Evolutionary conservation across 176 grass and related monocot species (phyloP), one percentile per base, ranked within the genome.

Genomic region (Puccinellia tenuiflora): DNA sequence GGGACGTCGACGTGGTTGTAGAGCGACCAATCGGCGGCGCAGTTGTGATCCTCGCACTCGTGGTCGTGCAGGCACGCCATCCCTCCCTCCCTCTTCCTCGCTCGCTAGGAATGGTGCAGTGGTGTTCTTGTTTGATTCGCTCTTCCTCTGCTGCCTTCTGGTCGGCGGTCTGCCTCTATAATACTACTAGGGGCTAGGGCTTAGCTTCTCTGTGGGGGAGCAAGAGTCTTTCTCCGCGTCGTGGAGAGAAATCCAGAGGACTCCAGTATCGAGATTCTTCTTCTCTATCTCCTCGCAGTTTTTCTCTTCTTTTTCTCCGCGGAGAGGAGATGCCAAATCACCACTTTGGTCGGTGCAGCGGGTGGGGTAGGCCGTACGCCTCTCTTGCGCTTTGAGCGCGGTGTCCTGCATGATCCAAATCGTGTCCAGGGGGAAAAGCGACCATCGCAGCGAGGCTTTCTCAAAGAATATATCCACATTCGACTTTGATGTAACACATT

Each of bases 11-110:
- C 79, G 87, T 99, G 93, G 73, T 90, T 90, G 91, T 92, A 90
- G 74, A 99, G 96, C 69, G 96, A 96, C 93, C 93, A 99, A 90
- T 99, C 93, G 51, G 93, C 83, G 40, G 96, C 88, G 86, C 96
- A 99, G 91, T 96, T 93, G 88, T 99, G 93, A 77, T 96, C 93
- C 89, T 91, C 96, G 85, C 96, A 99, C 85, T 84, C 90, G 85
- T 99, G 96, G 70, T 99, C 91, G 81, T 99, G 96, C 83, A 88
- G 70, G 86, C 96, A 99, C 51, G 93, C 82, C 96, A 98, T 96
- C 52, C 6, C 13, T 3, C 52, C 6, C 13, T 3, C 55, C 70
- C 35, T 47, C 38, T 47, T 48, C 2, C 38, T 7, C 68, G 26
- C 42, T 11, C 12, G 18, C 81, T 38, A 15, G 24, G 79, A 77